Conservation (phyloP, 1,284 basidiomycete species). For the Chalciporus sp. region DNA sequence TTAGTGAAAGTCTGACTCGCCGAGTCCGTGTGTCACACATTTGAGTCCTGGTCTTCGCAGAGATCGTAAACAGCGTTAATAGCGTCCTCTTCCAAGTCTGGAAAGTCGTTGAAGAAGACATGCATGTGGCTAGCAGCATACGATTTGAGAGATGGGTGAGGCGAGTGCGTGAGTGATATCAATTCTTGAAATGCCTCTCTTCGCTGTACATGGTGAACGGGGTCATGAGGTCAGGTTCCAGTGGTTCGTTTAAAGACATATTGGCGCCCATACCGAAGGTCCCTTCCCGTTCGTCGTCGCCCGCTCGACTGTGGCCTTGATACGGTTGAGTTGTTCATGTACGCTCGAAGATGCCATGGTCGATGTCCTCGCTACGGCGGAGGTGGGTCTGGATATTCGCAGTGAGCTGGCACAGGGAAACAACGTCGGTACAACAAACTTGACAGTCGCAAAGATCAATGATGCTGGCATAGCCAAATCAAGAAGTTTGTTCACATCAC, state of each 20-base stretch:
- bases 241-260: background rate
- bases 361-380: background rate
- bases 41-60: conserved; percentile 66
- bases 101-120: conserved; percentile 63
- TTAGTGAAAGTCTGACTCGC: conserved; percentile 10
- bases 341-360: conserved; percentile 27
- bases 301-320: conserved; percentile 25
- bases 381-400: background rate
- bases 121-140: conserved; percentile 61
- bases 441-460: conserved; percentile 17
- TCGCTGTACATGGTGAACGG: conserved; percentile 18
- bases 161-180: conserved; percentile 30
- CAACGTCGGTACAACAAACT: conserved; percentile 2
- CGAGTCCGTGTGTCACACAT: conserved; percentile 38
- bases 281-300: conserved; percentile 21
- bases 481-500: conserved; percentile 30
- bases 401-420: background rate
- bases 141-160: conserved; percentile 42
- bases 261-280: conserved; percentile 22
- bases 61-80: conserved; percentile 76
- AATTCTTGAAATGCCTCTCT: conserved; percentile 29
- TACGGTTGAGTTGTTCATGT: conserved; percentile 20
- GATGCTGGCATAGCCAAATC: conserved; percentile 9
- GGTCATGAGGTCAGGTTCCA: conserved; percentile 10
- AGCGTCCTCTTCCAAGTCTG: conserved; percentile 68